Evolutionary conservation across 1,284 basidiomycete species (phyloP).

Genomic region (Schizopora paradoxa): DNA sequence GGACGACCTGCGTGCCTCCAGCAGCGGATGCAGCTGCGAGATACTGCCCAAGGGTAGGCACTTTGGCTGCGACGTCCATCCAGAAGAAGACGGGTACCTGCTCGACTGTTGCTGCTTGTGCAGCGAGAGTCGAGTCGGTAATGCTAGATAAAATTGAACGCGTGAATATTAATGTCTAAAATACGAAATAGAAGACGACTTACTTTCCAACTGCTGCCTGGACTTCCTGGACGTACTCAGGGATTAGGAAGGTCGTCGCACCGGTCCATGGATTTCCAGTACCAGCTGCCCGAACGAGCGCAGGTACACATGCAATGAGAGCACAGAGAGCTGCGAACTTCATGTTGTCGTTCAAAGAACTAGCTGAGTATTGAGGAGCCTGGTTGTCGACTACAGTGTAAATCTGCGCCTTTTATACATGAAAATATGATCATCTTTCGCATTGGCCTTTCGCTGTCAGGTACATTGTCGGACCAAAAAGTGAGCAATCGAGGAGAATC

Average conservation of each 20-base stretch:
- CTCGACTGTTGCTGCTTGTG: constrained; percentile 15
- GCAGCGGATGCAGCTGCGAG: constrained; percentile 23
- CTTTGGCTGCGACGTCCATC: constrained; percentile 20
- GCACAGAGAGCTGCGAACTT: constrained; percentile 16
- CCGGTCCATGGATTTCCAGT: constrained; percentile 17
- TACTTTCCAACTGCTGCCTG: constrained; percentile 14
- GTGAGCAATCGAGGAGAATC: too few species aligned
- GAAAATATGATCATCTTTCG: background rate
- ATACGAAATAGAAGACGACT: background rate
- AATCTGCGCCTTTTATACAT: constrained; percentile 16
- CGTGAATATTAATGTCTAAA: too few species aligned
- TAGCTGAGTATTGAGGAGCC: background rate
- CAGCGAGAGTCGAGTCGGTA: constrained; percentile 16
- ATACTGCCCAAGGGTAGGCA: constrained; percentile 18
- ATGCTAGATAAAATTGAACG: constrained; percentile 14
- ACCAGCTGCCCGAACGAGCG: constrained; percentile 15
- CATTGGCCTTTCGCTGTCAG: constrained; percentile 10
- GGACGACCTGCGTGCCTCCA: constrained; percentile 21
- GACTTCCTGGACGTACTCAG: constrained; percentile 17
- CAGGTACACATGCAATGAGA: constrained; percentile 15
- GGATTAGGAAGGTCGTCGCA: constrained; percentile 17
- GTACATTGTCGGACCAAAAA: constrained; percentile 12
- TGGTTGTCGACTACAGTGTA: background rate
- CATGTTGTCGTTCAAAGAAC: constrained; percentile 7
- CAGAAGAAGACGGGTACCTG: constrained; percentile 20